These are phyloP conservation scores for Excoecaria cochinchinensis DNA, from an alignment of 345 rosid species.

Conservation along the genomic window DNA sequence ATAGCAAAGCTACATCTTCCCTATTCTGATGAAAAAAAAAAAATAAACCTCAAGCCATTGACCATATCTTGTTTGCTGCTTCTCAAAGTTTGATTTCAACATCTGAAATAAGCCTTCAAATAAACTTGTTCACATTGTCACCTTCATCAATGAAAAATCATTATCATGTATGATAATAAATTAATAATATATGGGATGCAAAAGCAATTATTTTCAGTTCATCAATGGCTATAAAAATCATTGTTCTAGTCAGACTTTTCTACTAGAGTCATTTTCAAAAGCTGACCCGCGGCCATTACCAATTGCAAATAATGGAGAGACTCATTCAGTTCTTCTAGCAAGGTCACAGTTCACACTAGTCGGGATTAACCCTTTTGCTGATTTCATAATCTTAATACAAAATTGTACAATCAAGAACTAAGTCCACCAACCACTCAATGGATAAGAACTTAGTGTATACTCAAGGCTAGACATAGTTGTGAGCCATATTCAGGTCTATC, in stretches of 20 bases:
- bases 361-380: too few relatives aligned
- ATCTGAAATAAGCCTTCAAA: not conserved
- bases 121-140: not conserved
- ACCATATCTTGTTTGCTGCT: not conserved
- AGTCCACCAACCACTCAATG: too few relatives aligned
- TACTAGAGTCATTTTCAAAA: conserved; percentile 3
- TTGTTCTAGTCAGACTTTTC: conserved; percentile 9
- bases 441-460: too few relatives aligned
- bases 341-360: too few relatives aligned
- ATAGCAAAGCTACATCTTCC: not conserved
- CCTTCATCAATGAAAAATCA: not conserved
- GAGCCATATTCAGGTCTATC: too few relatives aligned
- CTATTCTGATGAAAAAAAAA: not conserved
- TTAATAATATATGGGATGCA: not conserved
- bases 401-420: too few relatives aligned
- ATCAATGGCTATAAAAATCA: not conserved
- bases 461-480: too few relatives aligned
- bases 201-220: not conserved
- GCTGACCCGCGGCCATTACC: not conserved
- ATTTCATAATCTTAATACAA: too few relatives aligned
- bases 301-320: too few relatives aligned
- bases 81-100: not conserved
- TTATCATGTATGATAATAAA: not conserved
- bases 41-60: not conserved
- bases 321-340: too few relatives aligned